These are phyloP conservation scores for Fusarium abutilonis DNA, from an alignment of 2,329 filamentous ascomycete genomes.

Conservation along the genomic window DNA sequence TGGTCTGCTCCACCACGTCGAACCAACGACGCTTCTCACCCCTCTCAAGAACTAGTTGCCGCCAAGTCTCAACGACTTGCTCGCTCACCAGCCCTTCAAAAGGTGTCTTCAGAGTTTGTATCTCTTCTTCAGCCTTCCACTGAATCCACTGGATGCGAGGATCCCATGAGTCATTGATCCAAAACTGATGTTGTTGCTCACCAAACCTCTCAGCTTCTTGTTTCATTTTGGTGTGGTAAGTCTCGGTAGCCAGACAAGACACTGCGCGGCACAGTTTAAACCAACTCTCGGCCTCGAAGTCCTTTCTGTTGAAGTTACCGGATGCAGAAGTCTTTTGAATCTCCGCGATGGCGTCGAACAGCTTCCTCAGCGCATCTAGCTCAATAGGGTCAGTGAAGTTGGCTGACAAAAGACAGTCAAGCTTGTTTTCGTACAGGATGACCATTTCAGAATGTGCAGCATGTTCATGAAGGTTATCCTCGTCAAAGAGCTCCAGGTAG, in stretches of 20 bases:
- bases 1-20: neutral
- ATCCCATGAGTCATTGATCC: constrained; percentile 6
- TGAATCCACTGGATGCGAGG: constrained; percentile 20
- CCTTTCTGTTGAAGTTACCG: fast-evolving
- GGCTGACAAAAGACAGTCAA: neutral
- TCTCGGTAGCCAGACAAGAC: neutral
- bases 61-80: neutral
- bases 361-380: neutral
- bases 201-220: neutral
- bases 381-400: neutral
- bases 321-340: neutral
- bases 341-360: neutral
- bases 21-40: constrained; percentile 6
- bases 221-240: neutral
- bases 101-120: neutral
- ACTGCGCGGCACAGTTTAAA: constrained; percentile 13
- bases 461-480: neutral
- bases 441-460: neutral
- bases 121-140: neutral
- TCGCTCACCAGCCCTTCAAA: neutral
- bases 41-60: neutral
- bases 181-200: constrained; percentile 12
- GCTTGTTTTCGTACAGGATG: neutral
- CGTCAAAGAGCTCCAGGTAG: neutral
- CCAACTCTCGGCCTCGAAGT: neutral